phyloP scores from a whole-genome alignment of 78 protist species.

The Carpediemonas membranifera region DNA sequence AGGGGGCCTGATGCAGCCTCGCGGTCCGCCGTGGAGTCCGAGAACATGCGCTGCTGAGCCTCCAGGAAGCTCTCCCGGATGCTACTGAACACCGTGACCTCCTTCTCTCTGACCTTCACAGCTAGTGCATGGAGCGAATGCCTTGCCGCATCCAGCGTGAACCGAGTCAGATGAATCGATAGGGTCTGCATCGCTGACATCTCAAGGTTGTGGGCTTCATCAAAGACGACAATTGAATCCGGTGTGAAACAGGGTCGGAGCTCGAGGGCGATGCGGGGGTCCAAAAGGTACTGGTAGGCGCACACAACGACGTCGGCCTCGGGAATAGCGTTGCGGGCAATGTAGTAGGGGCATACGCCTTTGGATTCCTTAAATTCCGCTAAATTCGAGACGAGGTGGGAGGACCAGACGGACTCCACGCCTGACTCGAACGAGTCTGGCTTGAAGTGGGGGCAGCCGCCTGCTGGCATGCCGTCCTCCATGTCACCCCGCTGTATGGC shows the following conservation, averaged over 20 bases:
- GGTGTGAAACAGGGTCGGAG: conserved; percentile 41
- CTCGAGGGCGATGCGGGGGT: conserved; percentile 73
- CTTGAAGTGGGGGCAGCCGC: neutral
- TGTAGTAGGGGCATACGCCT: conserved; percentile 76
- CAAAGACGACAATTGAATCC: conserved; percentile 77
- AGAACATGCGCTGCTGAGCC: too few relatives aligned
- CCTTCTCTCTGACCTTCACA: too few relatives aligned
- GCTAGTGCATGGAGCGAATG: neutral
- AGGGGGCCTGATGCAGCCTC: too few relatives aligned
- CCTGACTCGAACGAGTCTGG: neutral
- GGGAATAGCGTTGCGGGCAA: conserved; percentile 42
- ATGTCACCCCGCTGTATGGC: neutral
- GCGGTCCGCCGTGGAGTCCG: too few relatives aligned
- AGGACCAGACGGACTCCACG: neutral
- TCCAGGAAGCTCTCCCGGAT: too few relatives aligned
- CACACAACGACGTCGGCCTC: conserved; percentile 78
- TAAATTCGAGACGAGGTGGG: neutral
- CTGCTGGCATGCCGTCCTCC: neutral
- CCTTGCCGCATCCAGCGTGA: neutral
- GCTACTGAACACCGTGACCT: too few relatives aligned
- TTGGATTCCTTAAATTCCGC: neutral
- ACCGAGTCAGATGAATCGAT: conserved; percentile 13
- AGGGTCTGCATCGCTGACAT: neutral
- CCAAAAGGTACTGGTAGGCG: conserved; percentile 78
- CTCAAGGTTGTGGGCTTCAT: conserved; percentile 93